phyloP scores from a whole-genome alignment of 768 basidiomycete genomes.

The Leucocoprinus sp. region DNA sequence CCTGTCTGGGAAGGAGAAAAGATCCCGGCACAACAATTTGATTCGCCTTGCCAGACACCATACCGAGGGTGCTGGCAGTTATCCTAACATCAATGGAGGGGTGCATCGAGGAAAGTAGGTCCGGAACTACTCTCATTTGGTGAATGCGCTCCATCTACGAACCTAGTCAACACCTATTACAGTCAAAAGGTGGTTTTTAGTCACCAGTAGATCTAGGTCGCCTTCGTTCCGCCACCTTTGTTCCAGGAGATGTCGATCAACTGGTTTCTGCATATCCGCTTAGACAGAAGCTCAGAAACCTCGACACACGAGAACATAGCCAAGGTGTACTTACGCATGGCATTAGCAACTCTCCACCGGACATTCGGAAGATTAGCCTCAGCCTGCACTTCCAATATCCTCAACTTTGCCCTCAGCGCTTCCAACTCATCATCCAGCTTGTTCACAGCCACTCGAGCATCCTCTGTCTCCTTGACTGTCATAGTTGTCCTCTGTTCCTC shows the following conservation, averaged over 20 bases:
- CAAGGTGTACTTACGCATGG: slow-evolving; percentile 52
- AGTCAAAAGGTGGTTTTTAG: slow-evolving; percentile 18
- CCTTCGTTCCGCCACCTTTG: slow-evolving; percentile 83
- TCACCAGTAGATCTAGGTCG: slow-evolving; percentile 72
- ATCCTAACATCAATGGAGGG: slow-evolving; percentile 73
- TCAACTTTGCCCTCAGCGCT: slow-evolving; percentile 37
- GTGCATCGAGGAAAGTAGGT: slow-evolving; percentile 63
- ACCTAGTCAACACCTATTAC: not conserved
- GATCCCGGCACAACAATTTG: slow-evolving; percentile 60
- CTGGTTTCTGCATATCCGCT: slow-evolving; percentile 63
- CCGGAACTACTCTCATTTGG: slow-evolving; percentile 88
- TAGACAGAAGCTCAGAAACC: not conserved
- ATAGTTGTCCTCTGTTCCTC: slow-evolving; percentile 18
- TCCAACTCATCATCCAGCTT: slow-evolving; percentile 31
- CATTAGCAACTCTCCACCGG: slow-evolving; percentile 70
- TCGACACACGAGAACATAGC: not conserved
- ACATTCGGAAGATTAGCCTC: slow-evolving; percentile 78
- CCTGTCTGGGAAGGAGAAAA: slow-evolving; percentile 63
- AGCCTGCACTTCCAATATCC: slow-evolving; percentile 69
- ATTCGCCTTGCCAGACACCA: slow-evolving; percentile 27
- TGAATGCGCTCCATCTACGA: slow-evolving; percentile 85
- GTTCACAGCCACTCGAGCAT: slow-evolving; percentile 23
- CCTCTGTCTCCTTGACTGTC: slow-evolving; percentile 17
- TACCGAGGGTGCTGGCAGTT: slow-evolving; percentile 29
- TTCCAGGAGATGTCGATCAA: slow-evolving; percentile 76